Base-by-base conservation (phyloP, 495 filamentous ascomycete genomes). In the Penicillium waksmanii region DNA sequence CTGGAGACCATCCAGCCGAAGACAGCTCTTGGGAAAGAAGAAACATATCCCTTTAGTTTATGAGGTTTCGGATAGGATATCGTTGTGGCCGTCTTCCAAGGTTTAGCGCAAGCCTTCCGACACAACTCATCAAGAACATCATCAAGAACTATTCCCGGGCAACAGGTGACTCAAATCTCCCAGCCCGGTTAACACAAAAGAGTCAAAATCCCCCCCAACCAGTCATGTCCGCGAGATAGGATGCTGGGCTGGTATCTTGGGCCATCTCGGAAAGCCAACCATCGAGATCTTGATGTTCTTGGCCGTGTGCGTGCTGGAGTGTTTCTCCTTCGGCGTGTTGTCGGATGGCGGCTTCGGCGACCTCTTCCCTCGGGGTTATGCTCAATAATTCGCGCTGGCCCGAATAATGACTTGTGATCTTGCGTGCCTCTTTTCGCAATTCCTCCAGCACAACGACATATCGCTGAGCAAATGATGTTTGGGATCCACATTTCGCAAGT, bases 31-130 rank as follows among this genome's bases (percentile, higher is more conserved):
- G 75, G 77, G 35, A 70, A 66, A 50, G 79, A 74, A 8, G 82
- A 84, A 64, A 86, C 84, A 0, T 86, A 84, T 77, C 84, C 84
- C 43, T 87, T 86, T 71, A 82, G 81, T 11, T 60, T 82, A 53
- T 86, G 69, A 57, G n/a, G n/a, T 13, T 5, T 38, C 9, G 10
- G 1, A n/a, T 12, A 38, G 5, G 36, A 38, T 38, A 31, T 31
- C 27, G 1, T 31, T 31, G 3, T 9, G 27, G 27, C 27, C 27
- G 8, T 31, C 27, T 6, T n/a, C n/a, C n/a, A n/a, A n/a, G n/a
- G n/a, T n/a, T 31, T 9, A 31, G 27, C 8, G 6, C 27, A 31
- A 31, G 27, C 6, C 1, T 40, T 40, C 15, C 3, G 12, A 40
- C 11, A 13, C 36, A 40, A 40, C 3, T 46, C 18, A 8, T 46